phyloP scores from a whole-genome alignment of 331 rosid species.

The Pyracantha coccinea region DNA sequence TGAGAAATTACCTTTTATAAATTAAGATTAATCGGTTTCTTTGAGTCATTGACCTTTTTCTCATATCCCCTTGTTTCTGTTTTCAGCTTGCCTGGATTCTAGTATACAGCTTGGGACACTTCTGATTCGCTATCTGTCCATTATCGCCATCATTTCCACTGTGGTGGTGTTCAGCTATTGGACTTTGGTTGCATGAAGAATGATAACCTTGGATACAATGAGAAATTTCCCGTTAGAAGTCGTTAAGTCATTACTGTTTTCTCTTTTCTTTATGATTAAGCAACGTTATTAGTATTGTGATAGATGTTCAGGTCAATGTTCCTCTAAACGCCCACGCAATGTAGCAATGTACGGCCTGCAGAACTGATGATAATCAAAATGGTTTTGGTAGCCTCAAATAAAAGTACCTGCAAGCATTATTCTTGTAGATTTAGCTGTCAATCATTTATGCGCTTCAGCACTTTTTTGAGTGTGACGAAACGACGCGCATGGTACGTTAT shows the following conservation, averaged over 20 bases:
- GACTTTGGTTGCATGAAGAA: slow-evolving; percentile 13
- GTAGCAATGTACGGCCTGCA: slow-evolving; percentile 2
- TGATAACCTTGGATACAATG: slow-evolving; percentile 10
- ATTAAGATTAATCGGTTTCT: neutral
- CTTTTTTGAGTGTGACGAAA: neutral
- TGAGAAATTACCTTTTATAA: neutral
- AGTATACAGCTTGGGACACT: slow-evolving; percentile 91
- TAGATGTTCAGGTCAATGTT: slow-evolving; percentile 5
- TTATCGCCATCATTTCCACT: neutral
- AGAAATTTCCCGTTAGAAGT: slow-evolving; percentile 6
- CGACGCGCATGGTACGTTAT: neutral
- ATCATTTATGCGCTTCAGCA: neutral
- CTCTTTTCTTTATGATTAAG: slow-evolving; percentile 9
- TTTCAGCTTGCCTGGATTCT: slow-evolving; percentile 90
- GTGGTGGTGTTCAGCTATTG: neutral
- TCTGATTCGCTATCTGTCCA: slow-evolving; percentile 40
- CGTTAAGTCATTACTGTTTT: slow-evolving; percentile 16
- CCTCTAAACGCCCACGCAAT: slow-evolving; percentile 4
- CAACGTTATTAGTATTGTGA: slow-evolving; percentile 5
- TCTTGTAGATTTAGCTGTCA: slow-evolving; percentile 1
- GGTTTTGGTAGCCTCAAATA: slow-evolving; percentile 14
- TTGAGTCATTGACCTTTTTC: neutral
- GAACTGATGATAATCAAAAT: neutral
- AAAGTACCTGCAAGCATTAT: slow-evolving; percentile 21
- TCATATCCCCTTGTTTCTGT: slow-evolving; percentile 1